A percentile compares a stretch with the other conserved stretches of the same genome.
phyloP scores from a whole-genome alignment of 441 rosid genomes.

The Theobroma grandiflorum region DNA sequence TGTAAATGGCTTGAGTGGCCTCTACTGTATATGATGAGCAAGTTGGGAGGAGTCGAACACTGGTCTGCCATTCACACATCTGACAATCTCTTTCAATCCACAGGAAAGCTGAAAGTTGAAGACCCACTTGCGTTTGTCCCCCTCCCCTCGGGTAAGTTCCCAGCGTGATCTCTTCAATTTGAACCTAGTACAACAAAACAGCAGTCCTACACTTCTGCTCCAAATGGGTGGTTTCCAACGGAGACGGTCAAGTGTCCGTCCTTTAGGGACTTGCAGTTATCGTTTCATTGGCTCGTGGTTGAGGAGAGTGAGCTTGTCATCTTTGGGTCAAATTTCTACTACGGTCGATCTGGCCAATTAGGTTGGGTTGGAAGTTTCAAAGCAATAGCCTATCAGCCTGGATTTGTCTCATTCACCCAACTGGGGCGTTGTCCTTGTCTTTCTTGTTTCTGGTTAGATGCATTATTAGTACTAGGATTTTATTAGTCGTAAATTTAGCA shows the following conservation, averaged over 20 bases:
- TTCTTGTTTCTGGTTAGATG: too few relatives aligned
- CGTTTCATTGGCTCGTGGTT: not conserved
- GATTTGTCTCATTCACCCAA: not conserved
- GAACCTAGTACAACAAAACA: not conserved
- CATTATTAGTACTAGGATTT: too few relatives aligned
- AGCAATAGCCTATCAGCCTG: not conserved
- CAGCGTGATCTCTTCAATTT: not conserved
- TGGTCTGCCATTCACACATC: not conserved
- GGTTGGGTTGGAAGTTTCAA: not conserved
- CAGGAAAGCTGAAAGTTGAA: too few relatives aligned
- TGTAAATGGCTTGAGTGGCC: not conserved
- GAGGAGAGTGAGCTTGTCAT: not conserved
- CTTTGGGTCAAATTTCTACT: constrained; percentile 19
- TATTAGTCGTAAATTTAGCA: too few relatives aligned
- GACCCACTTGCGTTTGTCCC: not conserved
- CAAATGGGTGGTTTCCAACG: not conserved
- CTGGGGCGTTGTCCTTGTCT: too few relatives aligned
- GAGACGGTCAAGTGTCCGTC: not conserved
- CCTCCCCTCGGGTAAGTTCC: not conserved
- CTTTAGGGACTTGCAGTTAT: not conserved
- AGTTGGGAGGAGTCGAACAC: not conserved
- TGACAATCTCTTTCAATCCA: not conserved
- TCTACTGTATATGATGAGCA: not conserved
- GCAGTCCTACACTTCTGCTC: not conserved
- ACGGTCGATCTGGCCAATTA: constrained; percentile 16